phyloP scores from a whole-genome alignment of 441 rosid genomes.

The Erysimum cheiri region DNA sequence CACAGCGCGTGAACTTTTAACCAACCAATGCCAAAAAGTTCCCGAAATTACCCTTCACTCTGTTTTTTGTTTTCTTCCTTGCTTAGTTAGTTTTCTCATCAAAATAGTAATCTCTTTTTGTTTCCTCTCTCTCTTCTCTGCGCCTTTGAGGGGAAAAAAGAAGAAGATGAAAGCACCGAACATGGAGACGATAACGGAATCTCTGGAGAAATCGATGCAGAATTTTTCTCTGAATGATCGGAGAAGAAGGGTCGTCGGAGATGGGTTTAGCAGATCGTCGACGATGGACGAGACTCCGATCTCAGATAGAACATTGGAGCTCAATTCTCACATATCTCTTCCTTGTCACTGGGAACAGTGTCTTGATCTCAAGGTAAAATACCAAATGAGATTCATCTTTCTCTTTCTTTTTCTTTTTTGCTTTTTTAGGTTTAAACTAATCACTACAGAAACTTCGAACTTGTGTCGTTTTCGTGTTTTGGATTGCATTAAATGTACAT shows the following conservation, averaged over 20 bases:
- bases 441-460: conserved; percentile 41
- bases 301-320: conserved; percentile 72
- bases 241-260: conserved; percentile 36
- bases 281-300: conserved; percentile 28
- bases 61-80: conserved; percentile 10
- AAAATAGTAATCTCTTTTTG: conserved; percentile 1
- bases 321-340: conserved; percentile 83
- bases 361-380: conserved; percentile 80
- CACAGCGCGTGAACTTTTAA: conserved; percentile 24
- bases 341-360: conserved; percentile 98
- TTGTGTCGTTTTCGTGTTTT: conserved; percentile 40
- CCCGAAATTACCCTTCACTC: conserved; percentile 25
- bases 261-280: conserved; percentile 41
- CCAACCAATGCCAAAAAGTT: conserved; percentile 14
- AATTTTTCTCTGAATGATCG: conserved; percentile 75
- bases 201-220: conserved; percentile 77
- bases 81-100: conserved; percentile 14
- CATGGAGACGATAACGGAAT: conserved; percentile 58
- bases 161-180: conserved; percentile 75
- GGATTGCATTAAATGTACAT: conserved; percentile 42
- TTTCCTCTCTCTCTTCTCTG: conserved; percentile 14
- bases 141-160: conserved; percentile 14
- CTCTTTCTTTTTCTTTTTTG: neutral
- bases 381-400: conserved; percentile 14
- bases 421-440: conserved; percentile 39